Evolutionary conservation across 2,329 filamentous ascomycete species (phyloP).

Genomic region (Davidsoniella virescens): DNA sequence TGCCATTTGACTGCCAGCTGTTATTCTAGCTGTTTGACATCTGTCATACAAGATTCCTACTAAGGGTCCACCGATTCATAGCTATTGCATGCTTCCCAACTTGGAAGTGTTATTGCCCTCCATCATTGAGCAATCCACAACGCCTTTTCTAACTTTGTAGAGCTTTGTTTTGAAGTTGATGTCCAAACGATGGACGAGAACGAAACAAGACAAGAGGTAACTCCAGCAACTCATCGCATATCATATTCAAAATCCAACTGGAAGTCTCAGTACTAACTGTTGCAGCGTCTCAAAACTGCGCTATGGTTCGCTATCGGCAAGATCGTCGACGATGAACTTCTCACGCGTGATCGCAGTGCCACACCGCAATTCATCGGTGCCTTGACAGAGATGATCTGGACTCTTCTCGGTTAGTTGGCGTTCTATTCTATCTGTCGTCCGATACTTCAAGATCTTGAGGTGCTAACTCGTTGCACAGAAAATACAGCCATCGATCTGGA

Average conservation of each 20-base stretch:
- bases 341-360: slow-evolving; percentile 51
- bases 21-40: too few species aligned
- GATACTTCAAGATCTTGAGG: not conserved
- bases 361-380: slow-evolving; percentile 84
- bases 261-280: not conserved
- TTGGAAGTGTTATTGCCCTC: too few species aligned
- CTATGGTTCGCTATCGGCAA: slow-evolving; percentile 74
- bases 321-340: slow-evolving; percentile 72
- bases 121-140: too few species aligned
- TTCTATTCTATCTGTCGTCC: not conserved
- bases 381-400: slow-evolving; percentile 73
- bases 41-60: too few species aligned
- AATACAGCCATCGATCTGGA: slow-evolving; percentile 41
- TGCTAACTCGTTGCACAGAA: slow-evolving; percentile 20
- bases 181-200: slow-evolving; percentile 9
- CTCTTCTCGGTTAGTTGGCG: slow-evolving; percentile 55
- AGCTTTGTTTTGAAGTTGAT: not conserved
- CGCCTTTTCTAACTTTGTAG: too few species aligned
- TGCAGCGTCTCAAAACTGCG: slow-evolving; percentile 63
- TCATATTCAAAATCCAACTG: not conserved
- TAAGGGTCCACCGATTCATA: too few species aligned
- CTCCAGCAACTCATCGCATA: too few species aligned
- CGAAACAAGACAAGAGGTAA: slow-evolving; percentile 11
- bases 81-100: too few species aligned
- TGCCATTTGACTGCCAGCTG: too few species aligned